phyloP scores from a whole-genome alignment of 768 basidiomycete species.

The Filobasidium wieringae region DNA sequence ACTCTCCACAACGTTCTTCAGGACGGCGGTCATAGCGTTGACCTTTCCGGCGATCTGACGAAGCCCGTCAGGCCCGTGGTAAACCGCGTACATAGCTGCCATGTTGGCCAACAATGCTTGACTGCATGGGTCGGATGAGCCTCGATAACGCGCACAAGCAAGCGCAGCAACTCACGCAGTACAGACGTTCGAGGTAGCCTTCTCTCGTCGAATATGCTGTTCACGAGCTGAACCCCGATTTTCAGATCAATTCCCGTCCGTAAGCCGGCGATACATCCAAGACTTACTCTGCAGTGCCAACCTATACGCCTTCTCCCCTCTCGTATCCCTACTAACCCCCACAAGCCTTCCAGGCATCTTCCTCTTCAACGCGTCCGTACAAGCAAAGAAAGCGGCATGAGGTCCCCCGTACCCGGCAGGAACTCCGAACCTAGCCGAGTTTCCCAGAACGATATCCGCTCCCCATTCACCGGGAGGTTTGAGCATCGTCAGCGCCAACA shows the following conservation, averaged over 20 bases:
- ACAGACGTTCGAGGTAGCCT: conserved; percentile 96
- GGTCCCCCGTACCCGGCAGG: conserved; percentile 95
- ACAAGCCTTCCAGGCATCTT: conserved; percentile 98
- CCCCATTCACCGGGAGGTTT: conserved; percentile 98
- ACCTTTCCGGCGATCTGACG: conserved; percentile 75
- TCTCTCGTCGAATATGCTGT: conserved; percentile 94
- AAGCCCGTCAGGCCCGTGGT: conserved; percentile 83
- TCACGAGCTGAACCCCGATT: conserved; percentile 56
- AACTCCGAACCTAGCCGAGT: conserved; percentile 92
- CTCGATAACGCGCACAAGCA: neutral
- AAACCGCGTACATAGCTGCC: conserved; percentile 92
- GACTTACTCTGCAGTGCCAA: conserved; percentile 82
- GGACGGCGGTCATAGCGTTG: conserved; percentile 70
- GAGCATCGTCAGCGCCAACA: conserved; percentile 81
- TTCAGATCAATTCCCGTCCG: neutral
- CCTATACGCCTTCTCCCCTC: conserved; percentile 79
- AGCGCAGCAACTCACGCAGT: conserved; percentile 47
- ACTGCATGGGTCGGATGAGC: conserved; percentile 11
- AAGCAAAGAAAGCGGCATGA: conserved; percentile 94
- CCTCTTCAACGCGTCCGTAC: conserved; percentile 78
- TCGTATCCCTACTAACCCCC: conserved; percentile 71
- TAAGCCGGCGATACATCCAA: neutral
- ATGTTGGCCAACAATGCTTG: conserved; percentile 97
- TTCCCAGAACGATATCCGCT: conserved; percentile 87
- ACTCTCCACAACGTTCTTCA: conserved; percentile 54